Base-by-base conservation (phyloP, 108 stramenopile genomes). In the Cyclotella sp. region DNA sequence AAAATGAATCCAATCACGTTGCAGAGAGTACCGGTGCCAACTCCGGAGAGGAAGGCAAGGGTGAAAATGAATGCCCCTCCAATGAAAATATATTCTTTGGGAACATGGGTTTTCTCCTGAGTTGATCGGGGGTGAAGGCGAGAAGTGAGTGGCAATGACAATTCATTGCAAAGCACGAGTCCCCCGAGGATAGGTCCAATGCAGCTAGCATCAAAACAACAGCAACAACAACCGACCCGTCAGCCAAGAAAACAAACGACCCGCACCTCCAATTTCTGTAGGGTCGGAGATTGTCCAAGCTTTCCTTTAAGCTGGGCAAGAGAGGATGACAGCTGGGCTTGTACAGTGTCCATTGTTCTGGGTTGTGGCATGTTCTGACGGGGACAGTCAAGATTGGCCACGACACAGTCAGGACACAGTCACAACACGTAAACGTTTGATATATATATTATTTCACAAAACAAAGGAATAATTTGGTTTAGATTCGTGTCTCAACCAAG, bases 1-100 rank as follows among this genome's bases (percentile, higher is more conserved):
- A 95, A 98, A 15, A 97, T 67, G 67, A 97, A 98, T 24, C 97
- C 97, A 29, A 95, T 86, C 51, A 97, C 72, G 75, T 69, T 78
- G 82, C 91, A 94, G 63, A 95, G 76, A 22, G 86, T 70, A 43
- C 82, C 82, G 47, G 89, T 90, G 28, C 91, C 92, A 22, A 93
- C 73, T 3, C 93, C 93, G 70, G 93, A 88, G 60, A 94, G 75
- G 43, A 94, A 29, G 43, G 87, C 45, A 22, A 82, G 49, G 27
- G 90, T 70, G 42, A 89, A 11, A 46, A 79, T 15, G 29, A 72
- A 29, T 21, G 66, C 84, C 16, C 77, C 89, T 15, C 80, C 86
- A 16, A 89, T 42, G 29, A 83, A 84, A 29, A 91, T 49, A 55
- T 86, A 88, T 73, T 96, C 95, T 75, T 96, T 96, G 51, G 95